A percentile compares a stretch with the other conserved stretches of the same genome.
Evolutionary conservation across 2,329 filamentous ascomycete species (phyloP).

Genomic region (Fusarium solani-melongenae): DNA sequence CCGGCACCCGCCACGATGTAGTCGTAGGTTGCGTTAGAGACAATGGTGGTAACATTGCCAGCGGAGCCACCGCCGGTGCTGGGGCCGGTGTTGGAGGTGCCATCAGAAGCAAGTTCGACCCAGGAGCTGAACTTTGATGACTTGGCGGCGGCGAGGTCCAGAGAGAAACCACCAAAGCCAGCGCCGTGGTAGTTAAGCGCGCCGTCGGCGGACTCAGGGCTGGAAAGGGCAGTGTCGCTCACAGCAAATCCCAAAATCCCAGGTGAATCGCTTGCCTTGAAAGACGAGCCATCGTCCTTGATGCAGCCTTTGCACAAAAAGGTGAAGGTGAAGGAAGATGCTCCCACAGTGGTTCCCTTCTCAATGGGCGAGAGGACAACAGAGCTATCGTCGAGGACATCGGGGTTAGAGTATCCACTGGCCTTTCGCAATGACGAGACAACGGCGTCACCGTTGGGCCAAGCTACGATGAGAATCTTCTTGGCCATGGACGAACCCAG

Average conservation of each 20-base stretch:
- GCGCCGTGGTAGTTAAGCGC: constrained; percentile 55
- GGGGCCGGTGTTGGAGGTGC: constrained; percentile 44
- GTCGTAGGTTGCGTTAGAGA: constrained; percentile 59
- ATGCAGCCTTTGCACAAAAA: constrained; percentile 72
- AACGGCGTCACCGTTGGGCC: constrained; percentile 63
- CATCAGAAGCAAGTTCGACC: constrained; percentile 57
- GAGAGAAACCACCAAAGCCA: constrained; percentile 57
- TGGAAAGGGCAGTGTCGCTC: constrained; percentile 55
- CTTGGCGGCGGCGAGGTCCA: constrained; percentile 51
- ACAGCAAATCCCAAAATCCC: constrained; percentile 68
- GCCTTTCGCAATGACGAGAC: constrained; percentile 69
- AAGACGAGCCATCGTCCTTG: constrained; percentile 57
- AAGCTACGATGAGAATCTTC: constrained; percentile 68
- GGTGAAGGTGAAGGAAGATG: constrained; percentile 69
- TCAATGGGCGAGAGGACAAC: constrained; percentile 61
- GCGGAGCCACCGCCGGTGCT: constrained; percentile 41
- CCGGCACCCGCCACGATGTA: constrained; percentile 74
- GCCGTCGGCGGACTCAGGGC: constrained; percentile 46
- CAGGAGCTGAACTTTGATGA: constrained; percentile 55
- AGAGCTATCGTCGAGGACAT: constrained; percentile 70
- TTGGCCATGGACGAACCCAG: constrained; percentile 68
- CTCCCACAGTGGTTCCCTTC: constrained; percentile 67
- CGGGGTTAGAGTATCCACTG: constrained; percentile 68
- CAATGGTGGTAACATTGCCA: constrained; percentile 46
- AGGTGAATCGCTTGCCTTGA: constrained; percentile 56